A percentile compares a stretch with the other conserved stretches of the same genome.
Conservation (phyloP, 176 grass and related monocot species). For the Cenchrus fungigraminus region DNA sequence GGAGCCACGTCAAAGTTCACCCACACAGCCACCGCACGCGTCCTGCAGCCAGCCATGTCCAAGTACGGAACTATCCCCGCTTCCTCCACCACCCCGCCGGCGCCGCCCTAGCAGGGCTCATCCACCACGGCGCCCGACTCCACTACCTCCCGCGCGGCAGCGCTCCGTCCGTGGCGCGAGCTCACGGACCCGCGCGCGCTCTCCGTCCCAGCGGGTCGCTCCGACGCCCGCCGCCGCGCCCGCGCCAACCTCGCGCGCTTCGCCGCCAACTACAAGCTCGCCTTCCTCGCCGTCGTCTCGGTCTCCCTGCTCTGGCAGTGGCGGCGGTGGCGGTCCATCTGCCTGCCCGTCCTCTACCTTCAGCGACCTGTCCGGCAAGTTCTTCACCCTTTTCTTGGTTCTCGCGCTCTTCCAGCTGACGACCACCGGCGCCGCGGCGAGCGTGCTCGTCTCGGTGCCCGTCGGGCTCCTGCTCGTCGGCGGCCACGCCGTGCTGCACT, state of each 20-base stretch:
- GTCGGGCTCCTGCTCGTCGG: conserved; percentile 57
- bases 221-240: conserved; percentile 51
- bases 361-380: conserved; percentile 27
- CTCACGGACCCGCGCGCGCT: conserved; percentile 48
- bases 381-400: conserved; percentile 43
- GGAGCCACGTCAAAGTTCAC: too few species aligned
- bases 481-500: conserved; percentile 54
- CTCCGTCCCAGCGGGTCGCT: conserved; percentile 44
- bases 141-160: too few species aligned
- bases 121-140: too few species aligned
- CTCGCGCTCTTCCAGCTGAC: conserved; percentile 58
- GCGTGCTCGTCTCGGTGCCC: conserved; percentile 65
- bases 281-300: conserved; percentile 52
- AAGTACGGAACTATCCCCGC: too few species aligned
- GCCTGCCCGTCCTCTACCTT: conserved; percentile 59
- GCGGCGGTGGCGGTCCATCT: not conserved
- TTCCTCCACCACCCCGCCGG: too few species aligned
- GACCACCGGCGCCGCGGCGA: conserved; percentile 50
- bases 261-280: conserved; percentile 74
- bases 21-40: too few species aligned
- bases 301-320: conserved; percentile 68
- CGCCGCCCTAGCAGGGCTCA: too few species aligned
- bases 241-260: conserved; percentile 71
- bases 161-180: conserved; percentile 60
- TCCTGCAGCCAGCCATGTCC: too few species aligned